phyloP scores from a whole-genome alignment of 805 yeast genomes.

The Wickerhamomyces sydowiorum region DNA sequence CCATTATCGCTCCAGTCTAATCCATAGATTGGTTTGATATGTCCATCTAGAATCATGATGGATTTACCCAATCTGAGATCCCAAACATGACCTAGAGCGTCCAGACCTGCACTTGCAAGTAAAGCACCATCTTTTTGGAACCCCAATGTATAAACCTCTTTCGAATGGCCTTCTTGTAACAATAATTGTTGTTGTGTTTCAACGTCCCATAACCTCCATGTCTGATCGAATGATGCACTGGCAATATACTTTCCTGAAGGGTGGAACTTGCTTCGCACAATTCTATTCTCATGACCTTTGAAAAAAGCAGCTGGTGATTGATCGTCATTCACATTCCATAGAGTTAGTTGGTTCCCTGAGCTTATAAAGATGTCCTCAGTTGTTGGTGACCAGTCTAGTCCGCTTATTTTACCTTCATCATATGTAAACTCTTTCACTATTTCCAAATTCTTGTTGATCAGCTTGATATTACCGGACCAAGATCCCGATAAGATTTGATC shows the following conservation, averaged over 20 bases:
- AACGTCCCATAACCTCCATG: constrained; percentile 88
- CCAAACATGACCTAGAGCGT: constrained; percentile 73
- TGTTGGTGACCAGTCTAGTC: constrained; percentile 56
- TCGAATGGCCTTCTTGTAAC: constrained; percentile 83
- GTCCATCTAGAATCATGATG: constrained; percentile 56
- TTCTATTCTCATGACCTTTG: constrained; percentile 49
- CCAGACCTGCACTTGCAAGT: constrained; percentile 72
- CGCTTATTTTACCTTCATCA: constrained; percentile 61
- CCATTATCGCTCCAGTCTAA: constrained; percentile 78
- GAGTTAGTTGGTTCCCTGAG: constrained; percentile 40
- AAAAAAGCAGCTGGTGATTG: constrained; percentile 11
- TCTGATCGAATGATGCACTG: constrained; percentile 74
- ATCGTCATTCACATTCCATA: constrained; percentile 24
- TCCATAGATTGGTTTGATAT: constrained; percentile 64
- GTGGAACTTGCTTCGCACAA: constrained; percentile 58
- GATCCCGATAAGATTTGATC: constrained; percentile 57
- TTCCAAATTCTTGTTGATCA: constrained; percentile 40
- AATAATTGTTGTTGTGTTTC: constrained; percentile 41
- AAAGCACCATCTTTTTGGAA: constrained; percentile 78
- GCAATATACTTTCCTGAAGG: constrained; percentile 54
- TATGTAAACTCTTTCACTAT: constrained; percentile 14
- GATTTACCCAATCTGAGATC: constrained; percentile 76
- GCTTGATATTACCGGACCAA: constrained; percentile 72
- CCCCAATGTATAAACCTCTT: constrained; percentile 55
- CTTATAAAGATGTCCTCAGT: constrained; percentile 31